These are phyloP conservation scores for Brassica napus DNA, from an alignment of 345 rosid species.

Conservation along the genomic window DNA sequence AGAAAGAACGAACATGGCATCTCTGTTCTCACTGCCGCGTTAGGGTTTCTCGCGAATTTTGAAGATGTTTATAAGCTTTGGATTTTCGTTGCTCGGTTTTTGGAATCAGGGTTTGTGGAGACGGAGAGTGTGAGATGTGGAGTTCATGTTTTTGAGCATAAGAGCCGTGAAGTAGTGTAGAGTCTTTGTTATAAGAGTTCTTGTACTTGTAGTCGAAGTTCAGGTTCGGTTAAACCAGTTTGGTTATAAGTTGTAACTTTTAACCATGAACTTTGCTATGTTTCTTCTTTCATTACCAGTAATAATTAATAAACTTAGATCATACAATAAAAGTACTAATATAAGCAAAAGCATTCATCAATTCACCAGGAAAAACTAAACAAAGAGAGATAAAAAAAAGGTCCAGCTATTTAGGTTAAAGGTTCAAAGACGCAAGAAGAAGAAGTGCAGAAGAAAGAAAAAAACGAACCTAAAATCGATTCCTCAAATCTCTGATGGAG, in stretches of 20 bases:
- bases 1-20: constrained; percentile 48
- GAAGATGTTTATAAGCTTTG: constrained; percentile 81
- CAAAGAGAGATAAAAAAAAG: neutral
- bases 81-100: constrained; percentile 79
- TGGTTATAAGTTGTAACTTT: neutral
- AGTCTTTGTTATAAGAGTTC: neutral
- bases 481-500: too few relatives aligned
- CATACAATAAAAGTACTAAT: neutral
- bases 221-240: neutral
- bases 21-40: constrained; percentile 69
- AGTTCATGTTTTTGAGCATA: constrained; percentile 31
- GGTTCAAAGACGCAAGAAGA: too few relatives aligned
- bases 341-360: too few relatives aligned
- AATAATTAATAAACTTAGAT: neutral
- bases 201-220: neutral
- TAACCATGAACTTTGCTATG: neutral
- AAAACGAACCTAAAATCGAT: too few relatives aligned
- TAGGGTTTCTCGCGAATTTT: constrained; percentile 81
- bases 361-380: too few relatives aligned
- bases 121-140: constrained; percentile 63
- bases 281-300: neutral
- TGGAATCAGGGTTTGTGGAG: constrained; percentile 90
- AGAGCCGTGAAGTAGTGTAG: constrained; percentile 37
- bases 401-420: too few relatives aligned
- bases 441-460: too few relatives aligned